A percentile compares a stretch with the other conserved stretches of the same genome.
These are phyloP conservation scores for Daldinia sp. DNA, from an alignment of 2,329 filamentous ascomycete species.

Conservation along the genomic window DNA sequence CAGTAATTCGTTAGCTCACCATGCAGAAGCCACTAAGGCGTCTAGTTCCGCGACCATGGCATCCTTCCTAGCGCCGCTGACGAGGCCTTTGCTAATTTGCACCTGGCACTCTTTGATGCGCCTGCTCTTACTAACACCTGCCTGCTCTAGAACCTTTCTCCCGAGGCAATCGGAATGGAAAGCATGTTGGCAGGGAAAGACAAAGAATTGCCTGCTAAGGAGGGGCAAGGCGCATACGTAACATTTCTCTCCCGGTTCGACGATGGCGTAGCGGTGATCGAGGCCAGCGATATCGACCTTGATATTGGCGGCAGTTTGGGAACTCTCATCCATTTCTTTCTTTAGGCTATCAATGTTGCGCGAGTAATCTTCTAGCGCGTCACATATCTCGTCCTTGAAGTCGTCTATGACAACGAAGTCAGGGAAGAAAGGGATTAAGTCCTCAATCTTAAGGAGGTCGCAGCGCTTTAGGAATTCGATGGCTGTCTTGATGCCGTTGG, in stretches of 20 bases:
- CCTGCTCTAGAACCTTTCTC: conserved; percentile 82
- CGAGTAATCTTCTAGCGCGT: conserved; percentile 90
- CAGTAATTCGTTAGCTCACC: conserved; percentile 61
- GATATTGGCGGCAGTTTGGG: conserved; percentile 88
- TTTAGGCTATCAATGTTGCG: conserved; percentile 88
- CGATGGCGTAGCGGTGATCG: conserved; percentile 91
- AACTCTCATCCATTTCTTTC: conserved; percentile 94
- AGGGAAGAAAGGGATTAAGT: conserved; percentile 97
- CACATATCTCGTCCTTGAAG: conserved; percentile 98
- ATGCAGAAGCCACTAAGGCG: conserved; percentile 87
- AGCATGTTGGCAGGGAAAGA: conserved; percentile 97
- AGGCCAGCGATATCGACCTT: conserved; percentile 86
- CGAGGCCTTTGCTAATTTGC: conserved; percentile 79
- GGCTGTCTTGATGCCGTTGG: conserved; percentile 87
- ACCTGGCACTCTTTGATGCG: conserved; percentile 86
- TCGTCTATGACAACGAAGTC: conserved; percentile 99
- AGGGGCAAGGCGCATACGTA: conserved; percentile 87
- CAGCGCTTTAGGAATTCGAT: conserved; percentile 94
- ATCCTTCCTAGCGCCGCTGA: conserved; percentile 76
- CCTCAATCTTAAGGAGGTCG: conserved; percentile 92
- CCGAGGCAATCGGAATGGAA: conserved; percentile 97
- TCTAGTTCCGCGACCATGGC: conserved; percentile 88
- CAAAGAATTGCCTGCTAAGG: conserved; percentile 92
- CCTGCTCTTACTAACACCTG: conserved; percentile 76
- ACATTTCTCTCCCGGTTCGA: conserved; percentile 94